These are phyloP conservation scores for Cercospora beticola DNA, from an alignment of 2,329 filamentous ascomycete species.

Conservation along the genomic window DNA sequence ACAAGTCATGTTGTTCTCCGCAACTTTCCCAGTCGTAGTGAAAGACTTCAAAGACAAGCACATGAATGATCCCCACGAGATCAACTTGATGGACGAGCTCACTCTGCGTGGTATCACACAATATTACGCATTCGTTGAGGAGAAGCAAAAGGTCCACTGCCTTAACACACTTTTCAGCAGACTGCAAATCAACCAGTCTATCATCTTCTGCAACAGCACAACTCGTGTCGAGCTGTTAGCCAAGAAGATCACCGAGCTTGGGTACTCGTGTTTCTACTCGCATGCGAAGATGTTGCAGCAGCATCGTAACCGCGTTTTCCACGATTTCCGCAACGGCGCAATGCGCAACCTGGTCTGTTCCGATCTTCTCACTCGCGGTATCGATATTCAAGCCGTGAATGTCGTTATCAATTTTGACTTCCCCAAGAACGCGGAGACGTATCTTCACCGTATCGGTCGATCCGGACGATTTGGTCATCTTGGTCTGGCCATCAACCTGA, in stretches of 20 bases:
- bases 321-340: constrained; percentile 97
- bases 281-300: constrained; percentile 98
- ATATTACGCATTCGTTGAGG: constrained; percentile 98
- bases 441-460: constrained; percentile 95
- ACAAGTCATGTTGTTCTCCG: constrained; percentile 99
- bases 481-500: constrained; percentile 96
- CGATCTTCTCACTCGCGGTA: constrained; percentile 94
- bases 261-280: constrained; percentile 99
- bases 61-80: constrained; percentile 94
- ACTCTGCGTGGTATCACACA: constrained; percentile 97
- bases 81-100: constrained; percentile 99
- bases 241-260: constrained; percentile 98
- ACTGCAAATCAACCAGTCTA: constrained; percentile 99
- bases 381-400: constrained; percentile 98
- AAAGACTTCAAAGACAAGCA: constrained; percentile 98
- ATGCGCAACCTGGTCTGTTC: constrained; percentile 98
- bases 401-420: constrained; percentile 99
- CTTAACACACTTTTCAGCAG: constrained; percentile 98
- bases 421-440: constrained; percentile 98
- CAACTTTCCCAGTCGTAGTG: constrained; percentile 94
- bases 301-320: constrained; percentile 96
- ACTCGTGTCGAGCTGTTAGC: constrained; percentile 96
- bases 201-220: constrained; percentile 99
- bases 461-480: constrained; percentile 96
- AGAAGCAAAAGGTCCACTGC: constrained; percentile 99